Evolutionary conservation across 2,329 filamentous ascomycete genomes (phyloP).

Genomic region (Nothophoma quercina): DNA sequence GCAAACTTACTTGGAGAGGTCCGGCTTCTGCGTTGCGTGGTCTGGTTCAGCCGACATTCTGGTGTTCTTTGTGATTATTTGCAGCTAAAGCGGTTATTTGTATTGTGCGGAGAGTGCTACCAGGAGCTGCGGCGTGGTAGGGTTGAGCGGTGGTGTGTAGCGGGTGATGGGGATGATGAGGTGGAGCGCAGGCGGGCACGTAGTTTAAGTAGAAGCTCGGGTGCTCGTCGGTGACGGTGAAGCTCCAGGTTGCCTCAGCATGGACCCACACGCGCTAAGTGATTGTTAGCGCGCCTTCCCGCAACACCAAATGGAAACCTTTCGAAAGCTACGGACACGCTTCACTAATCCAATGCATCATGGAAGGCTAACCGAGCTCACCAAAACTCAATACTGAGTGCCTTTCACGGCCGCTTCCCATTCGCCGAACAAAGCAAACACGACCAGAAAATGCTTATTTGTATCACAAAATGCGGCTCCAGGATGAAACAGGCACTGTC

Average conservation of each 20-base stretch:
- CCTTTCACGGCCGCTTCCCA: constrained; percentile 10
- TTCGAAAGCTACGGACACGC: constrained; percentile 32
- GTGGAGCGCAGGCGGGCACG: constrained; percentile 36
- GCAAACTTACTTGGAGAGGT: constrained; percentile 54
- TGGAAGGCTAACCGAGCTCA: constrained; percentile 15
- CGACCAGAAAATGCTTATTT: constrained; percentile 1
- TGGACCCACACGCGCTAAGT: constrained; percentile 25
- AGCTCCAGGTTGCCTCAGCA: constrained; percentile 36
- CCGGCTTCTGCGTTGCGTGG: constrained; percentile 58
- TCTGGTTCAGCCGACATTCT: constrained; percentile 61
- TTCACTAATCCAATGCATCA: constrained; percentile 20
- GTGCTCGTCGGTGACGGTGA: constrained; percentile 41
- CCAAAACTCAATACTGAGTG: constrained; percentile 29
- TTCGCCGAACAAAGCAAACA: constrained; percentile 8
- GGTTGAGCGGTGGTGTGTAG: constrained; percentile 28
- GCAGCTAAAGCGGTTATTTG: constrained; percentile 24
- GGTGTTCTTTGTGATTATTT: constrained; percentile 28
- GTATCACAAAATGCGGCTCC: constrained; percentile 18
- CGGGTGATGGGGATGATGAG: constrained; percentile 38
- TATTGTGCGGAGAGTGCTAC: constrained; percentile 17
- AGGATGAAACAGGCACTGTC: constrained; percentile 25
- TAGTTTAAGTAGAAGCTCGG: constrained; percentile 47
- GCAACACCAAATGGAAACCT: constrained; percentile 40
- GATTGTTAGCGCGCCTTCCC: constrained; percentile 26
- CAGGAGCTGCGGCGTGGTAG: constrained; percentile 27